Evolutionary conservation across 2,329 filamentous ascomycete species (phyloP).

Genomic region (Aspergillus luchuensis): DNA sequence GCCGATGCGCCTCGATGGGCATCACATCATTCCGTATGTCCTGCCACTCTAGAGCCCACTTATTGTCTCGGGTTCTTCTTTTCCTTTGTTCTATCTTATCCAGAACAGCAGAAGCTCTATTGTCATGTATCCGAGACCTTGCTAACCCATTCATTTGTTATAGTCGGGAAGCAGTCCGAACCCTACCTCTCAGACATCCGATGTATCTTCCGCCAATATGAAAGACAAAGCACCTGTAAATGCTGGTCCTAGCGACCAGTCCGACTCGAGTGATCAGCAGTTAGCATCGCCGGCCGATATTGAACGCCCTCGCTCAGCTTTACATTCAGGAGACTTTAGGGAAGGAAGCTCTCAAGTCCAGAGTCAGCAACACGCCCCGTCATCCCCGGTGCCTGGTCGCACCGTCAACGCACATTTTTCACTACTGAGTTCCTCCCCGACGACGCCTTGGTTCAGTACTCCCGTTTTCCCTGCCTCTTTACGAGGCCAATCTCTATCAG

Average conservation of each 20-base stretch:
- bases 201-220: conserved; percentile 21
- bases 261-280: conserved; percentile 24
- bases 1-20: conserved; percentile 76
- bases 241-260: conserved; percentile 17
- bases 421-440: conserved; percentile 52
- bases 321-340: conserved; percentile 65
- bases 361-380: conserved; percentile 30
- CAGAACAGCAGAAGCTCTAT: neutral
- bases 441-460: conserved; percentile 57
- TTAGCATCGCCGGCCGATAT: conserved; percentile 65
- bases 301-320: conserved; percentile 75
- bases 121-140: neutral
- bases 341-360: conserved; percentile 41
- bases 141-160: conserved; percentile 8
- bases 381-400: conserved; percentile 24
- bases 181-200: conserved; percentile 28
- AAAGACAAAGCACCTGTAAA: conserved; percentile 19
- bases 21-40: conserved; percentile 61
- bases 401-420: conserved; percentile 17
- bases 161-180: conserved; percentile 19
- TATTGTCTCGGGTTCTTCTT: neutral
- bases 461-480: conserved; percentile 27
- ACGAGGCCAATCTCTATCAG: conserved; percentile 20
- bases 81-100: neutral
- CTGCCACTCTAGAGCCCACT: neutral